phyloP scores from a whole-genome alignment of 805 yeast species.

The Wickerhamiella siamensis region DNA sequence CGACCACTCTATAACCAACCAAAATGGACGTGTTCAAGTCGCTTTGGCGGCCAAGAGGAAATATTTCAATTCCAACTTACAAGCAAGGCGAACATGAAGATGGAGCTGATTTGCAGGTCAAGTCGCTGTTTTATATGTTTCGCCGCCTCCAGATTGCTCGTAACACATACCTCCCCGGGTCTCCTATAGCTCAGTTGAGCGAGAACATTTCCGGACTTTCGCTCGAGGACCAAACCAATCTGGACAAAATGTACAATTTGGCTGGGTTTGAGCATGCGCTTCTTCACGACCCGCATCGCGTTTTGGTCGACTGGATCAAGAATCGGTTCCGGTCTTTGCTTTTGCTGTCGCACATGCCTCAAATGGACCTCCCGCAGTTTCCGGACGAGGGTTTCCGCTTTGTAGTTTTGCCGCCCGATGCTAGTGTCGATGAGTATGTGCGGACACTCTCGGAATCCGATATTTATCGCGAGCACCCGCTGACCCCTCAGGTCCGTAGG shows the following conservation, averaged over 20 bases:
- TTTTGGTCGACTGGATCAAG: constrained; percentile 49
- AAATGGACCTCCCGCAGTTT: constrained; percentile 24
- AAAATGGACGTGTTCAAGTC: constrained; percentile 22
- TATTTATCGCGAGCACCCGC: constrained; percentile 43
- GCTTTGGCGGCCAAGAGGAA: constrained; percentile 26
- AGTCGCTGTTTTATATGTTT: constrained; percentile 43
- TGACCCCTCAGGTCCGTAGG: constrained; percentile 28
- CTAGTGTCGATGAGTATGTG: constrained; percentile 34
- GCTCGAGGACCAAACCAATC: constrained; percentile 24
- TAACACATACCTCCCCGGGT: constrained; percentile 8
- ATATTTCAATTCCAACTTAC: constrained; percentile 36
- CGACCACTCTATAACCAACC: neutral
- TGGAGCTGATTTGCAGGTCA: constrained; percentile 46
- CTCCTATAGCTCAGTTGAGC: constrained; percentile 6
- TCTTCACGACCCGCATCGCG: constrained; percentile 44
- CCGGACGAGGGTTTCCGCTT: constrained; percentile 25
- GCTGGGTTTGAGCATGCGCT: constrained; percentile 30
- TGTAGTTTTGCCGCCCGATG: constrained; percentile 28
- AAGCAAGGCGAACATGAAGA: constrained; percentile 36
- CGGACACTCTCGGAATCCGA: constrained; percentile 33
- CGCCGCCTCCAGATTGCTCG: constrained; percentile 25
- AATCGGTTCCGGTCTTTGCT: constrained; percentile 52
- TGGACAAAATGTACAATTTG: constrained; percentile 44
- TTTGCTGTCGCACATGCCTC: constrained; percentile 38
- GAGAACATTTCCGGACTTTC: constrained; percentile 16